A percentile compares a stretch with the other conserved stretches of the same genome.
These are phyloP conservation scores for Aspergillus oerlinghausenensis DNA, from an alignment of 2,329 filamentous ascomycete genomes.

Conservation along the genomic window DNA sequence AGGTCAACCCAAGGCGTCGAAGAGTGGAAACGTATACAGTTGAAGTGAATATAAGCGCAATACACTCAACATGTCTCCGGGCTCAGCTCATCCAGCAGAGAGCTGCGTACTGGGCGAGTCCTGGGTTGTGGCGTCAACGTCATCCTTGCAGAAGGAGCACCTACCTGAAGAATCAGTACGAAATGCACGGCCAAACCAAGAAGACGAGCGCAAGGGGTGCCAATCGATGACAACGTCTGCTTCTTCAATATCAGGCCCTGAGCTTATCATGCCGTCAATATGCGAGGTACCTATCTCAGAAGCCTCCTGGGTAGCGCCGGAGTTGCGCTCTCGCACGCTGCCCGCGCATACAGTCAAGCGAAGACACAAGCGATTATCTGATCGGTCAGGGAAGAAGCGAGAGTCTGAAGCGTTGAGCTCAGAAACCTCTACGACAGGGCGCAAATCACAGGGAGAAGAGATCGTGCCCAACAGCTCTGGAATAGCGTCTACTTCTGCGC, in stretches of 20 bases:
- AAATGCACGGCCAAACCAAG: conserved; percentile 6
- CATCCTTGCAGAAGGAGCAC: conserved; percentile 10
- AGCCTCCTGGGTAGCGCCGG: conserved; percentile 30
- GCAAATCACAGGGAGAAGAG: not conserved
- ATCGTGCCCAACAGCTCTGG: not conserved
- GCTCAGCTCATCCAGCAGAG: not conserved
- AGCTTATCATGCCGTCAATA: conserved; percentile 40
- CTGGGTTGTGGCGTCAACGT: conserved; percentile 32
- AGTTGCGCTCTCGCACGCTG: conserved; percentile 13
- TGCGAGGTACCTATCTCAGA: conserved; percentile 30
- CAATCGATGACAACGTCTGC: conserved; percentile 21
- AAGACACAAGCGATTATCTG: conserved; percentile 15
- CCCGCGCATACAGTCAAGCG: conserved; percentile 16
- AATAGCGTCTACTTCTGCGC: not conserved
- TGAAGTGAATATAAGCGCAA: not conserved
- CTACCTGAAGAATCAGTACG: conserved; percentile 7
- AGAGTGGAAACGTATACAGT: not conserved
- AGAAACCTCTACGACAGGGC: not conserved
- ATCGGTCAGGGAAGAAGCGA: not conserved
- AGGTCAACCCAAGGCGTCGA: not conserved
- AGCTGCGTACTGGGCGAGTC: conserved; percentile 30
- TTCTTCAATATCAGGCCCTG: conserved; percentile 31
- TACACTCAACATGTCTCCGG: not conserved
- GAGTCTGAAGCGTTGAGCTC: not conserved
- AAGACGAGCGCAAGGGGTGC: conserved; percentile 11